Percentiles rank a stretch among this genome's conserved stretches.
Conservation (phyloP, 768 basidiomycete species). For the Tylopilus sp. region DNA sequence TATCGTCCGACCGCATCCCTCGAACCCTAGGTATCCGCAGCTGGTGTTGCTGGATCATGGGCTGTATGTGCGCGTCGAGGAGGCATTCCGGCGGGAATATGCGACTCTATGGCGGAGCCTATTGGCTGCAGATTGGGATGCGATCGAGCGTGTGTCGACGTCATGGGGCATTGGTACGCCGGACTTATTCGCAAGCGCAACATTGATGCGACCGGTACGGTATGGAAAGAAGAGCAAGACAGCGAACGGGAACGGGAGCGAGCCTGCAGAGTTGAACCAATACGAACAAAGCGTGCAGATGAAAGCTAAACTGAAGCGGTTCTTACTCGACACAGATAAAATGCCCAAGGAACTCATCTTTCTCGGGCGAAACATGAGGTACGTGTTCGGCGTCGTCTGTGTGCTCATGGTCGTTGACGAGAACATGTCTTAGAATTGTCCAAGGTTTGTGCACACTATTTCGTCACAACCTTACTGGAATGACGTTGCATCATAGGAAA, state of each 20-base stretch:
- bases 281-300: slow-evolving; percentile 68
- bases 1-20: slow-evolving; percentile 52
- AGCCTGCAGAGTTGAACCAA: slow-evolving; percentile 41
- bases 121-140: slow-evolving; percentile 51
- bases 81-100: slow-evolving; percentile 72
- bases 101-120: slow-evolving; percentile 72
- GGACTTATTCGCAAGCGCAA: slow-evolving; percentile 71
- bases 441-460: slow-evolving; percentile 27
- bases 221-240: slow-evolving; percentile 23
- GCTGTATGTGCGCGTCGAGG: slow-evolving; percentile 71
- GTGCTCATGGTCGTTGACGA: not conserved
- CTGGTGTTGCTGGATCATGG: slow-evolving; percentile 92
- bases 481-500: slow-evolving; percentile 44
- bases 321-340: slow-evolving; percentile 69
- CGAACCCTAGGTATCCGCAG: slow-evolving; percentile 39
- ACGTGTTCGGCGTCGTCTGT: slow-evolving; percentile 1
- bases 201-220: slow-evolving; percentile 59
- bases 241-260: not conserved
- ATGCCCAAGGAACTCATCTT: slow-evolving; percentile 79
- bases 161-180: slow-evolving; percentile 71
- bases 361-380: slow-evolving; percentile 75
- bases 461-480: not conserved
- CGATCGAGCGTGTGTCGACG: slow-evolving; percentile 48
- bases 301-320: slow-evolving; percentile 63
- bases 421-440: slow-evolving; percentile 28